Conservation (phyloP, 768 basidiomycete genomes). For the Lentinus brumalis region DNA sequence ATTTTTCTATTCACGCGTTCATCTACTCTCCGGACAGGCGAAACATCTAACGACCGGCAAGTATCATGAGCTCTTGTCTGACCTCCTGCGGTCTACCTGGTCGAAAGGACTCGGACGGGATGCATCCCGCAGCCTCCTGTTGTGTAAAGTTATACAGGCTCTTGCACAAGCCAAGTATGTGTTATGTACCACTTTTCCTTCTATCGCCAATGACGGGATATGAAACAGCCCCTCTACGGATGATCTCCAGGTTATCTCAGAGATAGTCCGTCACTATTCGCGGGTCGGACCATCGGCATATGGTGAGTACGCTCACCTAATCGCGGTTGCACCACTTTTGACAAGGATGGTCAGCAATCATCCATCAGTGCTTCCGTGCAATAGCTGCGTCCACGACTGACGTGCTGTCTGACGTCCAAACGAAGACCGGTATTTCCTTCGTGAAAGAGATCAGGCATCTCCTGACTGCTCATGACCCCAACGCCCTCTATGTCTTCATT, state of each 20-base stretch:
- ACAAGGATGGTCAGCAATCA: constrained; percentile 12
- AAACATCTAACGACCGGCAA: constrained; percentile 21
- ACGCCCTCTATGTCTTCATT: constrained; percentile 68
- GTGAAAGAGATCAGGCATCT: constrained; percentile 55
- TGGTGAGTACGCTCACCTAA: constrained; percentile 2
- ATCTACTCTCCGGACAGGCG: constrained; percentile 8
- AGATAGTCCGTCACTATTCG: constrained; percentile 18
- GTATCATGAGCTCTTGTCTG: constrained; percentile 11
- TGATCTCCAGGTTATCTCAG: constrained; percentile 13
- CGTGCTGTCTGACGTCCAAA: constrained; percentile 15
- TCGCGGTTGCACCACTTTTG: not conserved
- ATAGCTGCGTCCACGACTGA: constrained; percentile 6
- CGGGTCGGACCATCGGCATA: constrained; percentile 5
- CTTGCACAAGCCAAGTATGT: constrained; percentile 19
- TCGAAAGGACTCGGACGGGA: constrained; percentile 2
- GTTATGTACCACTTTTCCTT: not conserved
- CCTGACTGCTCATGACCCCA: constrained; percentile 56
- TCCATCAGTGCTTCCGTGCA: constrained; percentile 26
- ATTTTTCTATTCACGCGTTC: no score
- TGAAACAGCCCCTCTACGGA: constrained; percentile 15
- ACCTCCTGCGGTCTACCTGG: constrained; percentile 21
- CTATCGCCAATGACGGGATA: not conserved
- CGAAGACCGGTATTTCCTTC: constrained; percentile 23
- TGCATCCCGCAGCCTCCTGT: constrained; percentile 6
- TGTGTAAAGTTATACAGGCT: constrained; percentile 19